Evolutionary conservation across 2,329 filamentous ascomycete species (phyloP).

Genomic region (Fusarium fracticaudum): DNA sequence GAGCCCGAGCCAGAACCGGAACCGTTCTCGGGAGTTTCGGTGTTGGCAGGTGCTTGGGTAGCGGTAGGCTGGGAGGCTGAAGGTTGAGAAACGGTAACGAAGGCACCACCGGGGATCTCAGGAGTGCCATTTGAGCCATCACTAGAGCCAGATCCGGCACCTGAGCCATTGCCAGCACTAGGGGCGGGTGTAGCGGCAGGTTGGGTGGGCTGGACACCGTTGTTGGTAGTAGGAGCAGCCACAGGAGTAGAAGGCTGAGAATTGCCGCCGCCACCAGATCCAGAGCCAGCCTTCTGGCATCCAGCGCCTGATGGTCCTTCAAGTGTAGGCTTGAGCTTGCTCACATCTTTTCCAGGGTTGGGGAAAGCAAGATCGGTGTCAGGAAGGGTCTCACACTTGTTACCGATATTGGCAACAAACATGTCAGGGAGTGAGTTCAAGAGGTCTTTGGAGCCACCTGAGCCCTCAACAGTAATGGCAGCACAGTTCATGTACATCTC

Average conservation of each 20-base stretch:
- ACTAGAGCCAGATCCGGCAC: background rate
- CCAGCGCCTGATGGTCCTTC: background rate
- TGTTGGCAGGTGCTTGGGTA: constrained; percentile 18
- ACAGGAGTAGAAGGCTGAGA: background rate
- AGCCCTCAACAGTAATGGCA: constrained; percentile 71
- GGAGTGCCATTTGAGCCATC: background rate
- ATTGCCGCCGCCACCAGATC: background rate
- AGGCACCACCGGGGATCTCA: constrained; percentile 50
- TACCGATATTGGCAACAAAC: constrained; percentile 73
- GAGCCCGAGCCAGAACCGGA: background rate
- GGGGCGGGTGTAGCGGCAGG: background rate
- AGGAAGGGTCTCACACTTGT: constrained; percentile 57
- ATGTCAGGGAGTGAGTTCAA: constrained; percentile 74
- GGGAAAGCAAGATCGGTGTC: constrained; percentile 56
- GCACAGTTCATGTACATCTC: constrained; percentile 99
- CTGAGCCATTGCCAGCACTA: background rate
- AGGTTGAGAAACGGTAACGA: constrained; percentile 49
- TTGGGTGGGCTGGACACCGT: background rate
- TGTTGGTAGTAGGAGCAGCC: constrained; percentile 44
- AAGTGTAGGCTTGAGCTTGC: constrained; percentile 53
- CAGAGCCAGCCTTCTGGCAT: background rate
- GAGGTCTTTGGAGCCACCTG: constrained; percentile 59
- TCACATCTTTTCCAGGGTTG: constrained; percentile 65
- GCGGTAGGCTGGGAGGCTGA: background rate
- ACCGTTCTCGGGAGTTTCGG: background rate